A percentile compares a stretch with the other conserved stretches of the same genome.
phyloP scores from a whole-genome alignment of 2,329 filamentous ascomycete genomes.

The Trichoderma sp. region DNA sequence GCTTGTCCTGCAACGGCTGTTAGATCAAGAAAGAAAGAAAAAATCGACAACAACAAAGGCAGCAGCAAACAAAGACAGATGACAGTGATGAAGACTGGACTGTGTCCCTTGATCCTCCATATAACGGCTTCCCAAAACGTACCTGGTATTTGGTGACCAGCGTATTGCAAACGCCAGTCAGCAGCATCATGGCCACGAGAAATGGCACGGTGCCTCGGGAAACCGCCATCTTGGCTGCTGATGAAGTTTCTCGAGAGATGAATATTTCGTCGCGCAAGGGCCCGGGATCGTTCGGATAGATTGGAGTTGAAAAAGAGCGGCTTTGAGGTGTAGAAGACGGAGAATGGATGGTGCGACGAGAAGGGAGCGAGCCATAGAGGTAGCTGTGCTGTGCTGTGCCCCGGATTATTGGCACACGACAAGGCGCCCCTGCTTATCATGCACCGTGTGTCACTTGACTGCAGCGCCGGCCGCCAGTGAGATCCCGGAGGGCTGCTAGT shows the following conservation, averaged over 20 bases:
- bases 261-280: background rate
- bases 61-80: background rate
- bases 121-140: slow-evolving; percentile 34
- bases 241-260: background rate
- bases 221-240: slow-evolving; percentile 61
- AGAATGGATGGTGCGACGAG: background rate
- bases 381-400: background rate
- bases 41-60: background rate
- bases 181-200: slow-evolving; percentile 92
- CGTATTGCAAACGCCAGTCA: slow-evolving; percentile 96
- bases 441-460: slow-evolving; percentile 17
- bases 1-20: slow-evolving; percentile 72
- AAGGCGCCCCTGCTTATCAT: slow-evolving; percentile 24
- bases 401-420: slow-evolving; percentile 10
- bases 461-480: background rate
- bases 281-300: background rate
- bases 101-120: background rate
- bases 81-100: background rate
- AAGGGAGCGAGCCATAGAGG: background rate
- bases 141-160: slow-evolving; percentile 96
- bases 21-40: background rate
- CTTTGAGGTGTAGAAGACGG: background rate
- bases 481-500: slow-evolving; percentile 15
- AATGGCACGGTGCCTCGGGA: slow-evolving; percentile 75
- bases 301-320: background rate